Evolutionary conservation across 129 eudicot genomes (phyloP), one percentile per base, ranked within the genome.

Genomic region (Ambrosia trifida): DNA sequence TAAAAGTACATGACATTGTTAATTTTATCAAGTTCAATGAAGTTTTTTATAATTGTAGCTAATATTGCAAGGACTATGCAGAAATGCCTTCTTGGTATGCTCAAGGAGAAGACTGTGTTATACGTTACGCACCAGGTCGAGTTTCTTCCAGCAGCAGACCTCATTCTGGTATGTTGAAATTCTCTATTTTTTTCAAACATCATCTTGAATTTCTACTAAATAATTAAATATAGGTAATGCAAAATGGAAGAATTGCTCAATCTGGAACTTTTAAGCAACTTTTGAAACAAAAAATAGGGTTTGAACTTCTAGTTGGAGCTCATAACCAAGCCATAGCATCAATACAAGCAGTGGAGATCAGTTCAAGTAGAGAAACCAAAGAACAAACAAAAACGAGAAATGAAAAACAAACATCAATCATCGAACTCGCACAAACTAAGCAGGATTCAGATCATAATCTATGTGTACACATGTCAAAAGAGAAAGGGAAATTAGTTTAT

Each of bases 81-180:
- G 99, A 88, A 94, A 30, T 94, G 99, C 81, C 84, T 94, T 70
- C 76, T 87, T 79, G 96, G 99, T 50, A 78, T 94, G 78, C 89
- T 94, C 38, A 84, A 85, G 86, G 89, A 87, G 52, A 94, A 94
- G 87, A 94, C 97, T 1, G 90, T 94, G 62, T 66, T 94, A 6
- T 94, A 89, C 40, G 97, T 94, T 8, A 94, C 99, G 2, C 99
- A 94, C 78, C 99, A 94, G 80, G 96, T 94, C 19, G 99, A 94
- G 76, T 94, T 94, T 84, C 96, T 94, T 80, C 89, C 99, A 68
- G 97, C 97, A 36, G 99, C 99, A 64, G 99, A 94, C 64, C 86
- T 94, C 50, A 90, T 94, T 76, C 87, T 94, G 96, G 99, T 94
- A 85, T 35, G 77, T 16, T 18, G 6, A 6, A 19, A 68, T 30